Conservation (phyloP, 1,284 basidiomycete species). For the Rhodotorula sp. region DNA sequence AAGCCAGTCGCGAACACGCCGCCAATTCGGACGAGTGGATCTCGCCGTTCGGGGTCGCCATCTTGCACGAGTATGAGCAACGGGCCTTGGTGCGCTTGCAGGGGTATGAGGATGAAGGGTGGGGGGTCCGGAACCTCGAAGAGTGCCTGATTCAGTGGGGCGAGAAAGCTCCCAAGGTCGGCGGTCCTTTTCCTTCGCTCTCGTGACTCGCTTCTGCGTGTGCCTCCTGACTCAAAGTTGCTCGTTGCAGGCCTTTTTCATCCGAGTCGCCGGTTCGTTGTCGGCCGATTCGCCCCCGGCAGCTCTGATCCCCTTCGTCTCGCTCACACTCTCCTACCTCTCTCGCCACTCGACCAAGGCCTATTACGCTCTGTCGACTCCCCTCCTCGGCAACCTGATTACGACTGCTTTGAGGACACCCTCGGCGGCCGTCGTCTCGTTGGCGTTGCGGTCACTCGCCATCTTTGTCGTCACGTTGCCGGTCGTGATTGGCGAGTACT, state of each 20-base stretch:
- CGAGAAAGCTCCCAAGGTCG: constrained; percentile 23
- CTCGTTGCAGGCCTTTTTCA: constrained; percentile 27
- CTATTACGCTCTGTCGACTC: constrained; percentile 31
- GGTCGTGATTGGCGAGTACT: constrained; percentile 36
- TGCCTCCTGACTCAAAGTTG: background rate
- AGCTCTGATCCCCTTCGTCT: constrained; percentile 24
- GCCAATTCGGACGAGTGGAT: constrained; percentile 18
- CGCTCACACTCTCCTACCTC: constrained; percentile 35
- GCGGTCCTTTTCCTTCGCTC: too few relatives aligned
- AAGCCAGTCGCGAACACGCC: constrained; percentile 3
- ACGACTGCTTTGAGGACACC: constrained; percentile 16
- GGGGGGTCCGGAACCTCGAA: constrained; percentile 36
- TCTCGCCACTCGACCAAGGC: constrained; percentile 33
- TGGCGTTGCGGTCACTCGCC: constrained; percentile 30
- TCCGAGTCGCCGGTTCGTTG: constrained; percentile 17
- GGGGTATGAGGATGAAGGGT: constrained; percentile 32
- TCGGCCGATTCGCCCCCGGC: constrained; percentile 1
- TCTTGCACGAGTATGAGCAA: constrained; percentile 33
- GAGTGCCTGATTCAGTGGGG: constrained; percentile 38
- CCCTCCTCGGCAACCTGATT: constrained; percentile 26
- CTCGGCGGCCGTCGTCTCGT: constrained; percentile 15
- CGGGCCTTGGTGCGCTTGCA: constrained; percentile 24
- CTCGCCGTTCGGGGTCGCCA: constrained; percentile 23
- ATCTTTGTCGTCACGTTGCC: constrained; percentile 37
- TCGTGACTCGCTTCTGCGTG: too few relatives aligned